Conservation (phyloP, 805 yeast genomes). For the Zygoascus bituminiphila region DNA sequence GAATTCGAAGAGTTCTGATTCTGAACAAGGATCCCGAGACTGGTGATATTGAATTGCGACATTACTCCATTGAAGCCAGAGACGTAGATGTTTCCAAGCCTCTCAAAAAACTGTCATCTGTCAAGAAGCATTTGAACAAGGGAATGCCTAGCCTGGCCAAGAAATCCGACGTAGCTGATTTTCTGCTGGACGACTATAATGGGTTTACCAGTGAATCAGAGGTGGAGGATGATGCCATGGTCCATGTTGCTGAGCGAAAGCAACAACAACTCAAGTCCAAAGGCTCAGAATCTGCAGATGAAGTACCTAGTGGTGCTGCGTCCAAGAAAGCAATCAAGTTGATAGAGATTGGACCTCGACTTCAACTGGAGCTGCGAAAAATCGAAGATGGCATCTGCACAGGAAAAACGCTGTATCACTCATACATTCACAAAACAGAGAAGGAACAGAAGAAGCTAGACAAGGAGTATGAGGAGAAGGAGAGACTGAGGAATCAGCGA, state of each 20-base stretch:
- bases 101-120: slow-evolving; percentile 59
- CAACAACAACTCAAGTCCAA: slow-evolving; percentile 5
- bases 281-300: neutral
- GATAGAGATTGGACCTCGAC: slow-evolving; percentile 88
- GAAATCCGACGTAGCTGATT: slow-evolving; percentile 71
- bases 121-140: slow-evolving; percentile 53
- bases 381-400: slow-evolving; percentile 88
- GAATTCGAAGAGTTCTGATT: slow-evolving; percentile 79
- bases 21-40: slow-evolving; percentile 64
- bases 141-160: slow-evolving; percentile 60
- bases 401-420: slow-evolving; percentile 83
- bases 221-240: slow-evolving; percentile 44
- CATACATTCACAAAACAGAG: slow-evolving; percentile 53
- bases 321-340: slow-evolving; percentile 81
- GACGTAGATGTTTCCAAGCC: slow-evolving; percentile 61
- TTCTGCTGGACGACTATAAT: slow-evolving; percentile 74
- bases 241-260: slow-evolving; percentile 9
- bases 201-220: slow-evolving; percentile 87
- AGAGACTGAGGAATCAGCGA: slow-evolving; percentile 59
- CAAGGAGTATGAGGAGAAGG: slow-evolving; percentile 53
- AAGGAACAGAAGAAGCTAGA: slow-evolving; percentile 56
- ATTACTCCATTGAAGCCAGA: slow-evolving; percentile 80
- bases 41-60: slow-evolving; percentile 76
- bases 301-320: slow-evolving; percentile 15
- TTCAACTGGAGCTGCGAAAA: slow-evolving; percentile 66